Conservation (phyloP, 2,329 filamentous ascomycete genomes). For the Arthroderma uncinatum region DNA sequence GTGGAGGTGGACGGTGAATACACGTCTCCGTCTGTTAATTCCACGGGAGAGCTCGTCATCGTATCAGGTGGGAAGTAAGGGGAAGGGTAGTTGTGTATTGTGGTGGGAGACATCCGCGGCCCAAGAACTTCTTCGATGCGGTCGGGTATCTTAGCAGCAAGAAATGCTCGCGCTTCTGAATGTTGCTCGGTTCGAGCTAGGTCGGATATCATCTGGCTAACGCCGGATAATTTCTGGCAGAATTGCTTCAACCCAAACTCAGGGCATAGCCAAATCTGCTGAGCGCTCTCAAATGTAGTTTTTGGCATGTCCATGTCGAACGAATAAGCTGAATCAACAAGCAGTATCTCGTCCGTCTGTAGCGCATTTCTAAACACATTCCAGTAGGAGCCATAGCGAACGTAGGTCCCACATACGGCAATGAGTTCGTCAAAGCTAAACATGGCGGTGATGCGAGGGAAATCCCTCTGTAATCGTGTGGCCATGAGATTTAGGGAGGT, state of each 20-base stretch:
- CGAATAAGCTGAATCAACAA: conserved; percentile 16
- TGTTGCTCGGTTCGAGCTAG: conserved; percentile 12
- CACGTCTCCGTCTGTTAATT: conserved; percentile 10
- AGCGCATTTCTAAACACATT: conserved; percentile 12
- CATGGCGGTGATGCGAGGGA: conserved; percentile 11
- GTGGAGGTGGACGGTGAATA: conserved; percentile 13
- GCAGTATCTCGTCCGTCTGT: conserved; percentile 15
- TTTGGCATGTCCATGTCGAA: conserved; percentile 15
- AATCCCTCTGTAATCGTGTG: conserved; percentile 12
- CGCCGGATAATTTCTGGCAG: conserved; percentile 16
- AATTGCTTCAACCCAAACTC: conserved; percentile 15
- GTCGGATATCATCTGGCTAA: conserved; percentile 16
- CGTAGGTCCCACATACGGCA: conserved; percentile 13
- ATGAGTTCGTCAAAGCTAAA: conserved; percentile 15
- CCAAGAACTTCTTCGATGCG: conserved; percentile 16
- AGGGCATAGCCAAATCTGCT: conserved; percentile 14
- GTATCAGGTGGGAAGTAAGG: conserved; percentile 8
- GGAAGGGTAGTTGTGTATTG: conserved; percentile 6
- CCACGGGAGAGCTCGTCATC: conserved; percentile 12
- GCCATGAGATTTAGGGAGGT: conserved; percentile 12
- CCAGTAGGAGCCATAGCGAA: conserved; percentile 16
- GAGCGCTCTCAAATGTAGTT: conserved; percentile 16
- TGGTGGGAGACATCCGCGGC: conserved; percentile 4
- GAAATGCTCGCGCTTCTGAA: conserved; percentile 13
- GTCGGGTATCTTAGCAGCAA: conserved; percentile 15